Conservation (phyloP, 139 green algal genomes). For the Dunaliella sp. region DNA sequence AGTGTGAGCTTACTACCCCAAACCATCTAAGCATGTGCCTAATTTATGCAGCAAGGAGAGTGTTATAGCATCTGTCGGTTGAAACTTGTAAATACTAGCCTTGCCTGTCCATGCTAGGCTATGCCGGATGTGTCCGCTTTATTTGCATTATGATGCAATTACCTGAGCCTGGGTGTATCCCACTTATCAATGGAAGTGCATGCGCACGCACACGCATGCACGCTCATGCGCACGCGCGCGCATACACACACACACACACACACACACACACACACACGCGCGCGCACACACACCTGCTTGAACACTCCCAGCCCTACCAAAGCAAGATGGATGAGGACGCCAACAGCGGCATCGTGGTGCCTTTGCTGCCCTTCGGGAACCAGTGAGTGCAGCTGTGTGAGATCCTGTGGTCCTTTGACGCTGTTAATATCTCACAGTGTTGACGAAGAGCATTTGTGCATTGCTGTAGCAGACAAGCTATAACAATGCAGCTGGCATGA, state of each 20-base stretch:
- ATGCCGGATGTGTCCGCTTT: background rate
- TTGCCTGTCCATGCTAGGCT: too few relatives aligned
- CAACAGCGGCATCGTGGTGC: conserved; percentile 44
- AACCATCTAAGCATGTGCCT: too few relatives aligned
- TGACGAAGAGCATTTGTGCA: too few relatives aligned
- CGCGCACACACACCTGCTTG: background rate
- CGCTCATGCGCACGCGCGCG: background rate
- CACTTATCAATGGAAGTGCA: background rate
- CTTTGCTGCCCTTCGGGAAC: conserved; percentile 53
- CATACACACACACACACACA: background rate
- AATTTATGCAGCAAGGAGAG: too few relatives aligned
- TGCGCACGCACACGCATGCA: background rate
- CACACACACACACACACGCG: background rate
- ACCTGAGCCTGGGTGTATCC: background rate
- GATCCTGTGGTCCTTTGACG: too few relatives aligned
- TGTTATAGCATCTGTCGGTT: too few relatives aligned
- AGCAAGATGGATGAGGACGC: conserved; percentile 44
- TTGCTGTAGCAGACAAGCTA: too few relatives aligned
- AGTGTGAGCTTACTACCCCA: too few relatives aligned
- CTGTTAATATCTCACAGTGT: too few relatives aligned
- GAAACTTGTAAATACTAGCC: too few relatives aligned
- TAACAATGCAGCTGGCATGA: too few relatives aligned
- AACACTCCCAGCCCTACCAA: conserved; percentile 31
- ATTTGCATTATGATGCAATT: background rate
- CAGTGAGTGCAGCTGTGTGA: conserved; percentile 14